Percentiles rank a stretch among this genome's conserved stretches.
Evolutionary conservation across 2,329 filamentous ascomycete genomes (phyloP).

Genomic region (Cladosporium phlei): DNA sequence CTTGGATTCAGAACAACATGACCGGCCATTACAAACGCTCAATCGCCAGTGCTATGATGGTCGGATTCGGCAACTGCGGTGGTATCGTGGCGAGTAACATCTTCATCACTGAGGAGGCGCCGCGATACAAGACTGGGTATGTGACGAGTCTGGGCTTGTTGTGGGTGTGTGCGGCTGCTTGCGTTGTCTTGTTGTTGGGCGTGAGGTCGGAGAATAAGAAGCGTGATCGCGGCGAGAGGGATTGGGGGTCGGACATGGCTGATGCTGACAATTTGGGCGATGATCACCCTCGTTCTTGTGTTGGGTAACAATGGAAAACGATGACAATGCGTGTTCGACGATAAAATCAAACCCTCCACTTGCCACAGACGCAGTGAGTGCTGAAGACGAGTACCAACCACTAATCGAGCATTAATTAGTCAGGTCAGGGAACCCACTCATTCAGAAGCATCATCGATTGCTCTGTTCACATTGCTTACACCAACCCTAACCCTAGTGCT

Average conservation of each 20-base stretch:
- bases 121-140: slow-evolving; percentile 49
- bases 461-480: too few relatives aligned
- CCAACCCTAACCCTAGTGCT: too few relatives aligned
- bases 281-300: slow-evolving; percentile 44
- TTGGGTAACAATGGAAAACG: not conserved
- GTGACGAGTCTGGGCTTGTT: slow-evolving; percentile 44
- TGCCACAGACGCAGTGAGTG: too few relatives aligned
- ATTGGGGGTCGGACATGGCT: slow-evolving; percentile 38
- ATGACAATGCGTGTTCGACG: not conserved
- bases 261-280: slow-evolving; percentile 49
- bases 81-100: slow-evolving; percentile 51
- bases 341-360: too few relatives aligned
- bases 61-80: slow-evolving; percentile 47
- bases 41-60: slow-evolving; percentile 50
- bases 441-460: too few relatives aligned
- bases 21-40: slow-evolving; percentile 55
- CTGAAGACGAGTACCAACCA: too few relatives aligned
- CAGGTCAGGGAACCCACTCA: too few relatives aligned
- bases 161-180: slow-evolving; percentile 41
- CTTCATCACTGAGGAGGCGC: slow-evolving; percentile 45
- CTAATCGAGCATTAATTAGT: too few relatives aligned
- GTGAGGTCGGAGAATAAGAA: slow-evolving; percentile 44
- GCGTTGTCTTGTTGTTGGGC: slow-evolving; percentile 38
- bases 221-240: slow-evolving; percentile 44
- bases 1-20: slow-evolving; percentile 56